phyloP scores from a whole-genome alignment of 805 yeast genomes.

The Danielia reshetovae region DNA sequence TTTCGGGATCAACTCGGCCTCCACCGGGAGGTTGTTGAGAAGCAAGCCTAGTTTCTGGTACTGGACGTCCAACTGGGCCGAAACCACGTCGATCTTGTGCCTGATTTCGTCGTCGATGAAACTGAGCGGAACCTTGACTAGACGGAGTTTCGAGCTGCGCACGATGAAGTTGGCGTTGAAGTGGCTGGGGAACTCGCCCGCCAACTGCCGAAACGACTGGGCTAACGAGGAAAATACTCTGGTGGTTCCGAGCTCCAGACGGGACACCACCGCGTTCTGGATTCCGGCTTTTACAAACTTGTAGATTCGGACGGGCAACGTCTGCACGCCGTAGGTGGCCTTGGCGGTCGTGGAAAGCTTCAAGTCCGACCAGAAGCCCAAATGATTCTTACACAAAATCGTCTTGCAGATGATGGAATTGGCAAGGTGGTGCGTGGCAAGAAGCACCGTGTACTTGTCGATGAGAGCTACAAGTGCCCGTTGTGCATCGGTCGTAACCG shows the following conservation, averaged over 20 bases:
- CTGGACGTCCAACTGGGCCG: constrained; percentile 20
- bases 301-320: constrained; percentile 26
- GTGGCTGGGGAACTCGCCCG: constrained; percentile 1
- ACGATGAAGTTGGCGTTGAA: constrained; percentile 13
- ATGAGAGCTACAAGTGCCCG: constrained; percentile 14
- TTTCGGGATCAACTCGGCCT: constrained; percentile 5
- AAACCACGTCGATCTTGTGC: constrained; percentile 17
- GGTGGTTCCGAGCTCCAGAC: not conserved
- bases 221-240: too few relatives aligned
- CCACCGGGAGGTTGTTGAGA: constrained; percentile 17
- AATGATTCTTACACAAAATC: constrained; percentile 26
- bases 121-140: constrained; percentile 16
- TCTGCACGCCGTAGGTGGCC: constrained; percentile 31
- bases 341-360: constrained; percentile 23
- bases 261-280: not conserved
- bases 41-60: constrained; percentile 23
- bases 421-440: constrained; percentile 26
- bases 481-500: constrained; percentile 6
- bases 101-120: constrained; percentile 25
- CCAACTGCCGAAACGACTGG: constrained; percentile 5
- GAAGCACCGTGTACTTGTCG: constrained; percentile 21
- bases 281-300: not conserved
- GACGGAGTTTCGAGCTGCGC: constrained; percentile 10
- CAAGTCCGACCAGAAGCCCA: constrained; percentile 34
- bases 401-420: constrained; percentile 33